phyloP scores from a whole-genome alignment of 305 asterid species.

The Plantago coronopus region DNA sequence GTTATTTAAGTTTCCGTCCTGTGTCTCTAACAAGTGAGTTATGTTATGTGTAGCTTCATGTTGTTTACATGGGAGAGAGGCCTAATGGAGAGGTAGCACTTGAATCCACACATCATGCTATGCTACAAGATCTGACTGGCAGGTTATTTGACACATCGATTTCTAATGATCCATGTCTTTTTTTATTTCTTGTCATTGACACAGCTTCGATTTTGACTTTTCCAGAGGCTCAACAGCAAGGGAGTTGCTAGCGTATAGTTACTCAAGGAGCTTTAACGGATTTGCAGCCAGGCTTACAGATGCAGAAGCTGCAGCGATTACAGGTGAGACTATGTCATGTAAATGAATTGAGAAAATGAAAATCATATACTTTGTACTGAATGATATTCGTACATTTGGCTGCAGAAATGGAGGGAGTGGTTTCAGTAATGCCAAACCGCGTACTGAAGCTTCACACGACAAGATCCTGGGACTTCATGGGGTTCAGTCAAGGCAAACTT shows the following conservation, averaged over 20 bases:
- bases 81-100: constrained; percentile 29
- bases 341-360: background rate
- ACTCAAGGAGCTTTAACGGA: constrained; percentile 49
- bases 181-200: background rate
- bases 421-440: constrained; percentile 35
- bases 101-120: constrained; percentile 38
- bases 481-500: constrained; percentile 18
- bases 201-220: background rate
- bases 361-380: background rate
- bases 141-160: constrained; percentile 27
- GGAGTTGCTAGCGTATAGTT: constrained; percentile 37
- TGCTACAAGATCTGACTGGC: constrained; percentile 39
- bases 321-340: constrained; percentile 17
- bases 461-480: constrained; percentile 48
- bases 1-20: too few relatives aligned
- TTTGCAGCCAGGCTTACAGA: constrained; percentile 44
- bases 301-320: constrained; percentile 29
- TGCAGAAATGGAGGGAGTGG: constrained; percentile 46
- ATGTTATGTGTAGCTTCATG: constrained; percentile 31
- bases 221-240: constrained; percentile 37
- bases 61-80: constrained; percentile 51
- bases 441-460: constrained; percentile 36
- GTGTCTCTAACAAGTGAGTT: too few relatives aligned
- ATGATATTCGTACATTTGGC: background rate
- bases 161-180: background rate